Evolutionary conservation across 2,329 filamentous ascomycete species (phyloP).

Genomic region (Calonectria fujianensis): DNA sequence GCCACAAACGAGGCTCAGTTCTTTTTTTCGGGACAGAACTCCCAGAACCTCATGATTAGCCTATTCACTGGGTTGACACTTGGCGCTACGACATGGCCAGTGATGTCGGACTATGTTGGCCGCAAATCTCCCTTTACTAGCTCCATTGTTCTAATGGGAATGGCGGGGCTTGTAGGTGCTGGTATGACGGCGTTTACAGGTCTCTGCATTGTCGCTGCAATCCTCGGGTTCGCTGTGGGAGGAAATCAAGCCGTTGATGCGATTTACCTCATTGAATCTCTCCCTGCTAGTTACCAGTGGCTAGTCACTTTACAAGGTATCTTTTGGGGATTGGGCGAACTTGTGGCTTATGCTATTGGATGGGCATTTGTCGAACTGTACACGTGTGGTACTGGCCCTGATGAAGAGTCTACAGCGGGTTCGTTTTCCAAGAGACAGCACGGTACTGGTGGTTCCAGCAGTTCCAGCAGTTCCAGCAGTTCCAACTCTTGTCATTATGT

Average conservation of each 20-base stretch:
- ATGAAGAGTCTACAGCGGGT: background rate
- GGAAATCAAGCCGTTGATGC: conserved; percentile 11
- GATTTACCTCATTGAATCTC: conserved; percentile 1
- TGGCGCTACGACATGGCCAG: conserved; percentile 9
- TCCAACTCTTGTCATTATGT: conserved; percentile 11
- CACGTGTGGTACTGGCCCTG: conserved; percentile 3
- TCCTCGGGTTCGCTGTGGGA: conserved; percentile 1
- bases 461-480: background rate
- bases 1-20: conserved; percentile 1
- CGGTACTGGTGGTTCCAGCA: background rate
- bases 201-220: conserved; percentile 10
- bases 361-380: conserved; percentile 16
- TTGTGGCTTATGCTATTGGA: conserved; percentile 5
- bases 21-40: conserved; percentile 20
- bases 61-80: background rate
- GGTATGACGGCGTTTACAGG: conserved; percentile 11
- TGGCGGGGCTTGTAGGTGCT: conserved; percentile 4
- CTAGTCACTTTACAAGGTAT: background rate
- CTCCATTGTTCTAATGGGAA: conserved; percentile 15
- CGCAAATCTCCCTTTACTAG: conserved; percentile 12
- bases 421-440: conserved; percentile 18
- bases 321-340: conserved; percentile 11
- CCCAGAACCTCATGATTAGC: conserved; percentile 17
- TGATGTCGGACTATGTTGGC: conserved; percentile 3
- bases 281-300: background rate